Evolutionary conservation across 163 green algal genomes (phyloP).

Genomic region (Coccomyxa subellipsoidea): DNA sequence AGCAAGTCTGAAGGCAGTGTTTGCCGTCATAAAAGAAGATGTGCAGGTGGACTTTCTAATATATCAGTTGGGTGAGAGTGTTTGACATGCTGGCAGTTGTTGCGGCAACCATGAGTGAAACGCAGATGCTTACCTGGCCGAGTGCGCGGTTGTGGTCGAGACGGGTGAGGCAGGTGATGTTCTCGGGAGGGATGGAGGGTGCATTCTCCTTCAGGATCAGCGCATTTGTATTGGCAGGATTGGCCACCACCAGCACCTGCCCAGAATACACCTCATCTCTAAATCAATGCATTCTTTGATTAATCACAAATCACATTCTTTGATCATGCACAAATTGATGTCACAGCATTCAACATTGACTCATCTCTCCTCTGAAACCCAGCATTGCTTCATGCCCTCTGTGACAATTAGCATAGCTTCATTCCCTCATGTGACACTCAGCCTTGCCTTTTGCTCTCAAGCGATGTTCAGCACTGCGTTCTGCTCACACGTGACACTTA

Average conservation of each 20-base stretch:
- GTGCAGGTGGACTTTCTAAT: not conserved
- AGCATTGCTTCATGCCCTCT: too few relatives aligned
- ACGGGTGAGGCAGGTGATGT: slow-evolving; percentile 73
- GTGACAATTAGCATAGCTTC: too few relatives aligned
- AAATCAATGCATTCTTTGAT: too few relatives aligned
- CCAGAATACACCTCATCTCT: slow-evolving; percentile 7
- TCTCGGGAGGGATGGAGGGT: slow-evolving; percentile 48
- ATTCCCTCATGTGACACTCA: too few relatives aligned
- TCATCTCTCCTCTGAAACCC: too few relatives aligned
- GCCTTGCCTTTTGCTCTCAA: too few relatives aligned
- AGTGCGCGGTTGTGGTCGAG: slow-evolving; percentile 95
- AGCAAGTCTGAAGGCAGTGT: too few relatives aligned
- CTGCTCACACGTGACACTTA: too few relatives aligned
- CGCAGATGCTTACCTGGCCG: slow-evolving; percentile 69
- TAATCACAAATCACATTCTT: too few relatives aligned
- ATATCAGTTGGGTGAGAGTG: not conserved
- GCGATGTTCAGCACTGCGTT: too few relatives aligned
- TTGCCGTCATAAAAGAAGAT: not conserved
- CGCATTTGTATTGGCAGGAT: slow-evolving; percentile 95
- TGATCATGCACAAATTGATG: too few relatives aligned
- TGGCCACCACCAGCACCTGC: slow-evolving; percentile 92
- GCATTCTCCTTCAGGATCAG: slow-evolving; percentile 73
- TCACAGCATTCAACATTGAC: too few relatives aligned
- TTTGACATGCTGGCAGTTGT: not conserved
- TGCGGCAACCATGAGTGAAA: not conserved